Conservation (phyloP, 306 rosid species). For the Quillaja saponaria region DNA sequence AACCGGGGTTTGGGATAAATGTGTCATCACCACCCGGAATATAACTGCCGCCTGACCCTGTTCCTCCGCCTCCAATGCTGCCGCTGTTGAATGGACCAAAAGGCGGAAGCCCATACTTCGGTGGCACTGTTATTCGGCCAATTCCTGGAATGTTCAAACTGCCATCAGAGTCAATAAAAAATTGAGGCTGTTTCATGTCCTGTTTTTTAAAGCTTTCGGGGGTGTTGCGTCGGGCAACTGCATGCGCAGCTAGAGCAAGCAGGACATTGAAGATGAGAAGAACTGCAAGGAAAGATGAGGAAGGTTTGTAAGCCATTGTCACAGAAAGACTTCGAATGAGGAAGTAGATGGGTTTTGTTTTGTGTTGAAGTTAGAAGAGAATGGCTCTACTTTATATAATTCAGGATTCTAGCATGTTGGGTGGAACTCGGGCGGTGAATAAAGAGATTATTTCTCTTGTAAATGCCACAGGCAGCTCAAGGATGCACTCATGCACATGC, state of each 20-base stretch:
- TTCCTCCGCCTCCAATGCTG: conserved; percentile 11
- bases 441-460: conserved; percentile 22
- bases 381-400: conserved; percentile 42
- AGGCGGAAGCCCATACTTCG: conserved; percentile 16
- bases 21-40: conserved; percentile 81
- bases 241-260: conserved; percentile 41
- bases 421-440: conserved; percentile 60
- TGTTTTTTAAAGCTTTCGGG: conserved; percentile 14
- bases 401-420: conserved; percentile 22
- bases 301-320: conserved; percentile 33
- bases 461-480: conserved; percentile 6
- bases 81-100: conserved; percentile 35
- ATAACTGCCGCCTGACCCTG: conserved; percentile 28
- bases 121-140: conserved; percentile 51
- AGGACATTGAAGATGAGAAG: conserved; percentile 38
- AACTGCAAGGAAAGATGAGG: conserved; percentile 31
- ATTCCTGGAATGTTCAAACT: conserved; percentile 55
- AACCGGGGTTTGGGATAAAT: conserved; percentile 66
- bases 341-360: conserved; percentile 11
- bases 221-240: conserved; percentile 43
- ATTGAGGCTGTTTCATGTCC: conserved; percentile 61
- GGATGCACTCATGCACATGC: background rate
- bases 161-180: conserved; percentile 42
- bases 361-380: conserved; percentile 40
- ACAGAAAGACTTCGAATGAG: background rate